A percentile compares a stretch with the other conserved stretches of the same genome.
Evolutionary conservation across 1,139 yeast species (phyloP).

Genomic region (Lodderomyces jiufengensis): DNA sequence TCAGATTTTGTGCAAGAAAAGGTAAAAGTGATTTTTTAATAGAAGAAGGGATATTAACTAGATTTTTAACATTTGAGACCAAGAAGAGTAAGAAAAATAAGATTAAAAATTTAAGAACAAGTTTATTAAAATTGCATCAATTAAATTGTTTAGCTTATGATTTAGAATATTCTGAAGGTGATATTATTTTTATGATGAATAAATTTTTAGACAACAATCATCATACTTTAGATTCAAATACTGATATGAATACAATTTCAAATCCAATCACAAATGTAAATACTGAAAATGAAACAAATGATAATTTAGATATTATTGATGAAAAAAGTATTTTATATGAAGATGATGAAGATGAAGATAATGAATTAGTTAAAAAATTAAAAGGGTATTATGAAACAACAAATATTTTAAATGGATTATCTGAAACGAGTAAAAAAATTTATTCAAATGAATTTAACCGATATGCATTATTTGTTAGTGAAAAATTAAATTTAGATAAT

Average conservation of each 20-base stretch:
- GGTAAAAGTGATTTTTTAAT: conserved; percentile 12
- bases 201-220: conserved; percentile 9
- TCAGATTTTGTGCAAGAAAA: conserved; percentile 14
- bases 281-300: too few relatives aligned
- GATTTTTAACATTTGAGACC: conserved; percentile 12
- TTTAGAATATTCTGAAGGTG: conserved; percentile 35
- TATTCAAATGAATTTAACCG: conserved; percentile 14
- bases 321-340: neutral
- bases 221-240: neutral
- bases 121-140: conserved; percentile 15
- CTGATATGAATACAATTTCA: neutral
- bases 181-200: conserved; percentile 51
- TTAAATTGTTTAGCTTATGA: conserved; percentile 14
- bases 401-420: conserved; percentile 10
- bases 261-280: neutral
- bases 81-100: conserved; percentile 9
- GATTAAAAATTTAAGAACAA: conserved; percentile 12
- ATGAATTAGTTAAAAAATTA: conserved; percentile 9
- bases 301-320: too few relatives aligned
- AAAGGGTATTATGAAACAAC: conserved; percentile 11
- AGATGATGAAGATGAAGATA: conserved; percentile 2
- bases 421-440: conserved; percentile 12
- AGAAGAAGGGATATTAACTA: conserved; percentile 12
- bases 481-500: conserved; percentile 9
- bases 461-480: conserved; percentile 14